Conservation (phyloP, 306 rosid species). For the Cajanus cajan region DNA sequence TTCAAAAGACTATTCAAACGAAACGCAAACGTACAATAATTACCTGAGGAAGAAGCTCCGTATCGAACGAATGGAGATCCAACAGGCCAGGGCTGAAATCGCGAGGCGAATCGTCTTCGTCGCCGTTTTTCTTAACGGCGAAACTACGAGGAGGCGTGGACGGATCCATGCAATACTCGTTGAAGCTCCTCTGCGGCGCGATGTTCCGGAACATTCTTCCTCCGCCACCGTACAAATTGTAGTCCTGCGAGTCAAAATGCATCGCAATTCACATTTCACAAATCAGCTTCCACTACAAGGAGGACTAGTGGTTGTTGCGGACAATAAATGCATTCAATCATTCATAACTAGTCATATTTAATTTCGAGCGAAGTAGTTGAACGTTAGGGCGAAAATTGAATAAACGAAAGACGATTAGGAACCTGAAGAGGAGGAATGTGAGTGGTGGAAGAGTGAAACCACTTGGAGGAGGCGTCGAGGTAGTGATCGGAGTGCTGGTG, state of each 20-base stretch:
- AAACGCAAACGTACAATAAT: not conserved
- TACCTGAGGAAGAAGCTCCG: constrained; percentile 82
- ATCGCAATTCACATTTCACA: not conserved
- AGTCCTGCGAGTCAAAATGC: constrained; percentile 48
- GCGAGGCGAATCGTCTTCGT: constrained; percentile 28
- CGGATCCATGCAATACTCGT: constrained; percentile 54
- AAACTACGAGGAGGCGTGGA: constrained; percentile 51
- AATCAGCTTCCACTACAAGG: constrained; percentile 11
- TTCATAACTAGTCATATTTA: not conserved
- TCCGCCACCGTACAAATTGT: constrained; percentile 59
- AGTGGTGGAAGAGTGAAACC: constrained; percentile 66
- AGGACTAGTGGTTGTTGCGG: constrained; percentile 3
- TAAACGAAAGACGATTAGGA: not conserved
- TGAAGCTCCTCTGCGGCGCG: constrained; percentile 57
- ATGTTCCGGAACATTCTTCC: constrained; percentile 66
- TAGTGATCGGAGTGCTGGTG: constrained; percentile 71
- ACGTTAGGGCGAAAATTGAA: not conserved
- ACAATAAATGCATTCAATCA: not conserved
- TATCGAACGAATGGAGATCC: constrained; percentile 85
- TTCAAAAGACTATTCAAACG: not conserved
- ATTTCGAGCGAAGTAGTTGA: not conserved
- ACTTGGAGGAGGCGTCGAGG: constrained; percentile 39
- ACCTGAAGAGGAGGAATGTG: constrained; percentile 72
- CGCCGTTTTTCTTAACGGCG: constrained; percentile 41
- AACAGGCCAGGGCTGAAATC: constrained; percentile 89